Percentiles rank a stretch among this genome's conserved stretches.
phyloP scores from a whole-genome alignment of 768 basidiomycete genomes.

The Chalciporus chontae region DNA sequence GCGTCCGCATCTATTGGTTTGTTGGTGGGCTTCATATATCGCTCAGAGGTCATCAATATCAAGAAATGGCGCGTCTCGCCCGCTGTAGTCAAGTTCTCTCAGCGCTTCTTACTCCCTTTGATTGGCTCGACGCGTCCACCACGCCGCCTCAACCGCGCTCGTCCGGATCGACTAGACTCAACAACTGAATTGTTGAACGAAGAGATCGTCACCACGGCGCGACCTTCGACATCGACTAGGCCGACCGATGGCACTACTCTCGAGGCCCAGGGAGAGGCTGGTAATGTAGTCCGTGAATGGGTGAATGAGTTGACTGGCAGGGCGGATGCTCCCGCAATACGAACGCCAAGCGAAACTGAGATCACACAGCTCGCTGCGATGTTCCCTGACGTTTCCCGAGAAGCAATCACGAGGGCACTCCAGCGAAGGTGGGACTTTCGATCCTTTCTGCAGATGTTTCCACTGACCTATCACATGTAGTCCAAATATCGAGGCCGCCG shows the following conservation, averaged over 20 bases:
- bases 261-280: slow-evolving; percentile 25
- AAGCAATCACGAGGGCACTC: slow-evolving; percentile 69
- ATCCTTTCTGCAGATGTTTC: slow-evolving; percentile 3
- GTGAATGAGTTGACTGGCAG: slow-evolving; percentile 75
- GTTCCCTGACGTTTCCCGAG: slow-evolving; percentile 79
- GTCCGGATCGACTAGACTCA: slow-evolving; percentile 50
- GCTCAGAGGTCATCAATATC: slow-evolving; percentile 75
- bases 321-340: slow-evolving; percentile 50
- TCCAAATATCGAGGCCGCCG: slow-evolving; percentile 75
- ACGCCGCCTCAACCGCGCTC: slow-evolving; percentile 66
- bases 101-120: slow-evolving; percentile 59
- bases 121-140: slow-evolving; percentile 63
- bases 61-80: slow-evolving; percentile 78
- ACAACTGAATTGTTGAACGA: slow-evolving; percentile 38
- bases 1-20: slow-evolving; percentile 63
- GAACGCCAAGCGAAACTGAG: slow-evolving; percentile 73
- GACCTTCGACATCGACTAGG: slow-evolving; percentile 29
- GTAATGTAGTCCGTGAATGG: slow-evolving; percentile 68
- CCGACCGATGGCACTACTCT: slow-evolving; percentile 18
- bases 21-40: slow-evolving; percentile 72
- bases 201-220: slow-evolving; percentile 64
- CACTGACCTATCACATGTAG: slow-evolving; percentile 35
- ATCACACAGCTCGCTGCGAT: slow-evolving; percentile 70
- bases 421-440: slow-evolving; percentile 69
- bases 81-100: slow-evolving; percentile 49